phyloP scores from a whole-genome alignment of 2,329 filamentous ascomycete genomes.

The Lasiodiplodia hormozganensis region DNA sequence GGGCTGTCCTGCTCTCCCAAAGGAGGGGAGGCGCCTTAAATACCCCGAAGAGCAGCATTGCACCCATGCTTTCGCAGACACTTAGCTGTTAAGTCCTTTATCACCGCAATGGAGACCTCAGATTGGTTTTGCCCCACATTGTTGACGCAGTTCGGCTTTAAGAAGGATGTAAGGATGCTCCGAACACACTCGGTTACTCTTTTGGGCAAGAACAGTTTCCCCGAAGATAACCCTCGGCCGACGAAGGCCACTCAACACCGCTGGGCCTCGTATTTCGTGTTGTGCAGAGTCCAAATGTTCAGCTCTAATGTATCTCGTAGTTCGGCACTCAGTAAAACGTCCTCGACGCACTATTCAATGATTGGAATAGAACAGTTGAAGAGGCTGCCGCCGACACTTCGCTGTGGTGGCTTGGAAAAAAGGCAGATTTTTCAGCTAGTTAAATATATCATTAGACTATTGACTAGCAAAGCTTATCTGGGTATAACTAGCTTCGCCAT shows the following conservation, averaged over 20 bases:
- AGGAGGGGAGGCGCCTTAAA: background rate
- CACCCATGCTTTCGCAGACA: background rate
- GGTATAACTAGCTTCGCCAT: no score
- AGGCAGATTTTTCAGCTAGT: no score
- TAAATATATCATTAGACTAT: no score
- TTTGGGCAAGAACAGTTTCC: background rate
- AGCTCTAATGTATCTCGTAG: background rate
- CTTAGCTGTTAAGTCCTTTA: background rate
- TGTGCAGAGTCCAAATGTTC: background rate
- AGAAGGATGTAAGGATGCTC: background rate
- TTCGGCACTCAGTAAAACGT: background rate
- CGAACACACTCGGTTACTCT: no score
- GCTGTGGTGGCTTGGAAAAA: no score
- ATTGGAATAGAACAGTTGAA: no score
- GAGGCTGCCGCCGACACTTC: no score
- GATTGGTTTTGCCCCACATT: background rate
- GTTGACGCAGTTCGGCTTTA: background rate
- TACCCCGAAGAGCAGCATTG: background rate
- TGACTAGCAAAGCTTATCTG: no score
- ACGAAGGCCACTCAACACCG: background rate
- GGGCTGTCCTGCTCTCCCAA: no score
- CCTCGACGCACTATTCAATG: no score
- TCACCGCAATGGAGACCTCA: background rate
- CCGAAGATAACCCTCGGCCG: conserved; percentile 17
- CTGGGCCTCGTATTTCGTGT: no score